Base-by-base conservation (phyloP, 371 early-diverging fungal genomes). In the Vairimorpha necatrix region DNA sequence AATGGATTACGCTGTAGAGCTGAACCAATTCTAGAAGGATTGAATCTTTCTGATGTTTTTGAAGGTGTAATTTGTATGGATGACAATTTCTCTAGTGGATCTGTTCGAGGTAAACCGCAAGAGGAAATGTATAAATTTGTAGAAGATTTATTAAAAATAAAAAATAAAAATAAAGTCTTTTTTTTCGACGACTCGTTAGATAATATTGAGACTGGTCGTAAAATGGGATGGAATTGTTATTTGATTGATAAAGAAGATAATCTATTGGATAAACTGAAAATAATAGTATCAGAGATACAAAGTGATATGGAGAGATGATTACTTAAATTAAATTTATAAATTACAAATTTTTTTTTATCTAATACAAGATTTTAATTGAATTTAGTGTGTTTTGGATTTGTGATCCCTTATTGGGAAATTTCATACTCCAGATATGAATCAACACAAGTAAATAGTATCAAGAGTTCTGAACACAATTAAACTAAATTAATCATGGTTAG, bases 41-140 rank as follows among this genome's bases (percentile, higher is more conserved):
- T 80, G 20, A 65, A 62, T 0, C 7, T 80, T n/a, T n/a, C 38
- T 20, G 68, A 76, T 28, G 53, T 28, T 18, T 80, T 80, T 67
- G 80, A 80, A 24, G 63, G 36, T 61, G 78, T 80, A 1, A 42
- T 80, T 14, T 77, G 69, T 50, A 50, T 75, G 32, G 80, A 77
- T 42, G 58, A 48, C 38, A 69, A 62, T 18, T 77, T 42, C 36
- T 14, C 24, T 9, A 65, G 61, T 3, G 22, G 22, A 6, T 50
- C n/a, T 13, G 53, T 73, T 16, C 67, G 72, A 20, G 48, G 67
- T n/a, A 80, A 80, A 33, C 80, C 80, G 11, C 22, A 36, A n/a
- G 0, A 48, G 2, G 14, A 66, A 22, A 46, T 72, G n/a, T 80
- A 62, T 74, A 39, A 73, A 14, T 80, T 80, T 69, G 73, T 80